Base-by-base conservation (phyloP, 202 grass and related monocot species). In the Cymbopogon flexuosus region DNA sequence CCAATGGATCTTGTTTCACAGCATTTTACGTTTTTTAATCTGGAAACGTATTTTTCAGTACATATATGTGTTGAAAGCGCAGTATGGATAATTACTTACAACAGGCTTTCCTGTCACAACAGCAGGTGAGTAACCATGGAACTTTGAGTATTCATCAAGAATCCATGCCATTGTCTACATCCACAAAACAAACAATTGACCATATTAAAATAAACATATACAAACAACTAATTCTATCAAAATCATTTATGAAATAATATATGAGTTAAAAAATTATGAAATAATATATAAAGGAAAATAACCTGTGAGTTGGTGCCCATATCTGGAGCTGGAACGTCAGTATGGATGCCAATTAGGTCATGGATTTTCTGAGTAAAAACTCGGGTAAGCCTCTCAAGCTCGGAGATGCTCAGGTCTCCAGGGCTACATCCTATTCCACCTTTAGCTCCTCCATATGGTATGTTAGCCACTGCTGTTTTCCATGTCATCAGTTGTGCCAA, bases 311-410 rank as follows among this genome's bases (percentile, higher is more conserved):
- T 99, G 41, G 96, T 99, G 49, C 96, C 96, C 96, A 99, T 99
- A 65, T 99, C 96, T 21, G 96, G 96, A 78, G 92, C 96, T 29
- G 92, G 96, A 79, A 99, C 92, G 63, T 99, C 96, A n/a, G 96
- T 90, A 64, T 99, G 92, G 54, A 99, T 91, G 39, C 96, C 96
- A 80, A 99, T 96, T 67, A 95, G 87, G 76, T 99, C 96, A 79
- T 99, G 96, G 52, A 99, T 93, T 86, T 96, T 99, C 75, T 99
- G 96, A 22, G 96, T 99, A 78, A 99, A 99, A 82, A 96, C 92
- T 65, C 96, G 88, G 21, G 92, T 99, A 51, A 99, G 88, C 49
- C 96, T 67, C 76, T 99, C 92, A 21, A 96, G 88, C 69, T 99
- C 96, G 5, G 96, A 91, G 27, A 84, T 78, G 90, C 96, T 99